These are phyloP conservation scores for Sphaerobolus stellatus DNA, from an alignment of 1,284 basidiomycete species.

Conservation along the genomic window DNA sequence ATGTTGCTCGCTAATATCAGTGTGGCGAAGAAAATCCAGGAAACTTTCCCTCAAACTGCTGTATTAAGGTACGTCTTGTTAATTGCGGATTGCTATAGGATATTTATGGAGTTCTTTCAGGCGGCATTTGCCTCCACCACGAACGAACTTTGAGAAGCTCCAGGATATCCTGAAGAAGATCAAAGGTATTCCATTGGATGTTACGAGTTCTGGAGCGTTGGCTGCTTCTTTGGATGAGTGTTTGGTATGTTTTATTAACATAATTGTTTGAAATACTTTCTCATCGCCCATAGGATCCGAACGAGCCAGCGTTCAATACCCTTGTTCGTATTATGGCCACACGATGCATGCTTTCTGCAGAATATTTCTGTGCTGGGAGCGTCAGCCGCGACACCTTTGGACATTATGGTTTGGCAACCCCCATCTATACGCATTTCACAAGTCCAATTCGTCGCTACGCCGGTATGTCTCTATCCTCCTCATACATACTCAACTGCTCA, in stretches of 20 bases:
- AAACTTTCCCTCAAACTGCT: slow-evolving; percentile 93
- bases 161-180: slow-evolving; percentile 91
- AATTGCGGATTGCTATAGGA: background rate
- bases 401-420: slow-evolving; percentile 94
- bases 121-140: slow-evolving; percentile 92
- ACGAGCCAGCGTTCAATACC: slow-evolving; percentile 91
- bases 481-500: slow-evolving; percentile 40
- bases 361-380: slow-evolving; percentile 97
- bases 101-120: slow-evolving; percentile 37
- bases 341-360: slow-evolving; percentile 96
- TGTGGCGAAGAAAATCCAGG: slow-evolving; percentile 90
- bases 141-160: slow-evolving; percentile 93
- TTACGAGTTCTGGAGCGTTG: slow-evolving; percentile 89
- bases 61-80: slow-evolving; percentile 73
- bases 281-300: slow-evolving; percentile 58
- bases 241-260: slow-evolving; percentile 54
- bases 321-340: slow-evolving; percentile 99
- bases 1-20: slow-evolving; percentile 98
- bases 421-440: slow-evolving; percentile 99
- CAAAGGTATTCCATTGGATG: slow-evolving; percentile 84
- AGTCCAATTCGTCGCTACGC: slow-evolving; percentile 92
- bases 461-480: slow-evolving; percentile 54
- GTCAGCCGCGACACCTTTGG: slow-evolving; percentile 91
- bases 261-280: slow-evolving; percentile 2
- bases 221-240: slow-evolving; percentile 89